Evolutionary conservation across 164 flowering plant species (phyloP).

Genomic region (Nelumbo lutea): DNA sequence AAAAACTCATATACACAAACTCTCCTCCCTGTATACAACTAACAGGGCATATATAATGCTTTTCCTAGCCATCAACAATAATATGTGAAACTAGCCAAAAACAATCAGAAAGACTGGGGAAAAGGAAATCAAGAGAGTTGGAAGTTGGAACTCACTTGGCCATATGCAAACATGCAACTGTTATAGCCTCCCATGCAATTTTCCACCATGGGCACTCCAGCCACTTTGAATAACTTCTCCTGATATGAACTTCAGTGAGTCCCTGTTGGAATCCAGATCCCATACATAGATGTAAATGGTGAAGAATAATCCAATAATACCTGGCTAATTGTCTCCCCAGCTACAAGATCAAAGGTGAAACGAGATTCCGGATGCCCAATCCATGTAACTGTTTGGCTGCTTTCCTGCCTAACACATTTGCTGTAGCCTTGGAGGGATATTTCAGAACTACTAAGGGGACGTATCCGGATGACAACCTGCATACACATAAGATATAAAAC

Average conservation of each 20-base stretch:
- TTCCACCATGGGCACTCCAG: conserved; percentile 97
- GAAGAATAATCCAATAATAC: conserved; percentile 23
- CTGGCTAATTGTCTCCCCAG: conserved; percentile 94
- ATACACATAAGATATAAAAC: background rate
- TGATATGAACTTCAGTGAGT: conserved; percentile 21
- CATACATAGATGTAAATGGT: background rate
- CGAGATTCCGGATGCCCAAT: conserved; percentile 91
- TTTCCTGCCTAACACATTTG: conserved; percentile 82
- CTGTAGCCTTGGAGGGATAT: conserved; percentile 72
- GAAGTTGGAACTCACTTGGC: conserved; percentile 57
- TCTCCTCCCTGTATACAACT: background rate
- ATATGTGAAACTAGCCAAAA: background rate
- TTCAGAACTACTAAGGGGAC: conserved; percentile 78
- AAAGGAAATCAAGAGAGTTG: background rate
- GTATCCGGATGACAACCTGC: conserved; percentile 91
- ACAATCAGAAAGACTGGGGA: background rate
- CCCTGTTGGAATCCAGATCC: background rate
- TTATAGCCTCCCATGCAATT: conserved; percentile 94
- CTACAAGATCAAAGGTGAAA: conserved; percentile 87
- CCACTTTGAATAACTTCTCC: conserved; percentile 91
- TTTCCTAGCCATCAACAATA: background rate
- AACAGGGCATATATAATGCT: no score
- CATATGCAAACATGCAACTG: conserved; percentile 99
- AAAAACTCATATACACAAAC: background rate
- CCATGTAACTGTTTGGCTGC: conserved; percentile 80